Evolutionary conservation across 1,284 basidiomycete species (phyloP).

Genomic region (Rhodotorula sp.): DNA sequence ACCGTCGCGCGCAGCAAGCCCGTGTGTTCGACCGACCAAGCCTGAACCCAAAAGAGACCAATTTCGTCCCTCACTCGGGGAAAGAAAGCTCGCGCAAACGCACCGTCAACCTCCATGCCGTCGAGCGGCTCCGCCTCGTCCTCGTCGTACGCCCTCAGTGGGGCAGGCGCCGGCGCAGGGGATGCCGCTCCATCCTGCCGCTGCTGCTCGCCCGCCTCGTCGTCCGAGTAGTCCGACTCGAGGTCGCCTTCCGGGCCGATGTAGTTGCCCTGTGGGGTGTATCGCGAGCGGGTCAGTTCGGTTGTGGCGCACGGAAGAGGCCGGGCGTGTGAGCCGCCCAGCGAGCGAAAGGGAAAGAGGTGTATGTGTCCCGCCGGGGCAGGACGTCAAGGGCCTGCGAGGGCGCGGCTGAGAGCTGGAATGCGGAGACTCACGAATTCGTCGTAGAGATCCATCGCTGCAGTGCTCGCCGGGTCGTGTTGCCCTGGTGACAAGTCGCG

Average conservation of each 20-base stretch:
- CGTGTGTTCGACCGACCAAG: too few relatives aligned
- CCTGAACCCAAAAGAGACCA: too few relatives aligned
- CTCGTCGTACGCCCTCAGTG: conserved; percentile 51
- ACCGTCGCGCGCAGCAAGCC: too few relatives aligned
- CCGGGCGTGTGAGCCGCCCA: too few relatives aligned
- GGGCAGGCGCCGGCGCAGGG: conserved; percentile 44
- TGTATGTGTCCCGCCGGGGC: background rate
- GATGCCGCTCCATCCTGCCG: conserved; percentile 38
- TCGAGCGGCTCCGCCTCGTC: conserved; percentile 57
- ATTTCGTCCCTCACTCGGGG: background rate
- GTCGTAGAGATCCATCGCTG: conserved; percentile 17
- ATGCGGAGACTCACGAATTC: conserved; percentile 10
- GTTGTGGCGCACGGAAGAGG: too few relatives aligned
- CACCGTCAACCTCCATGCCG: conserved; percentile 78
- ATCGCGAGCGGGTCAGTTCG: too few relatives aligned
- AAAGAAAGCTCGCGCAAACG: conserved; percentile 43
- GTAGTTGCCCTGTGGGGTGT: conserved; percentile 69
- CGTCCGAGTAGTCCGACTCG: conserved; percentile 68
- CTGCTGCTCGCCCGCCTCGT: conserved; percentile 37
- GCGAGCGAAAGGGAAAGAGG: too few relatives aligned
- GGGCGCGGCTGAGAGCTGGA: too few relatives aligned
- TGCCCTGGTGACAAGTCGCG: too few relatives aligned
- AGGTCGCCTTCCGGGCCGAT: conserved; percentile 75
- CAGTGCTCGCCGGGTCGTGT: background rate
- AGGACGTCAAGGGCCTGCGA: background rate